Base-by-base conservation (phyloP, 2,329 filamentous ascomycete species). In the Ampelomyces quisqualis region DNA sequence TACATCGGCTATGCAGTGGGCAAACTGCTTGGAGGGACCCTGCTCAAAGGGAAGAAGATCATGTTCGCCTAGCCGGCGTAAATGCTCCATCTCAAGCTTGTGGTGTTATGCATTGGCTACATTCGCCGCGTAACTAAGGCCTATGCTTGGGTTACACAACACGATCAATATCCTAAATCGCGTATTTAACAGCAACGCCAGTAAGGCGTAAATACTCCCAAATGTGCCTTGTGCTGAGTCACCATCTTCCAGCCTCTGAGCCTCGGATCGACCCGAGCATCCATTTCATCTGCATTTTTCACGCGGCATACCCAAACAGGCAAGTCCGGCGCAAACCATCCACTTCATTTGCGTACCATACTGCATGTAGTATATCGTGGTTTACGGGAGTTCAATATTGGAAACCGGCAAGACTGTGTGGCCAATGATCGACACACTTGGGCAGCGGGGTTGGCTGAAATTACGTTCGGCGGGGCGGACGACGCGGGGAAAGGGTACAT, bases 1-100 rank as follows among this genome's bases (percentile, higher is more conserved):
- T 97, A 95, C 68, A 70, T 81, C 5, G 93, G 93, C 1, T 90
- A 87, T 67, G 75, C 81, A 1, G 52, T 88, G 9, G 90, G 90
- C 1, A 84, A 86, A 62, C 59, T 81, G 40, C 51, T 82, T 2
- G 74, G 74, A 13, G 82, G 84, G 9, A 69, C 68, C 20, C 24
- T 74, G 43, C 60, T 74, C 23, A 73, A 70, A 49, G 75, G 75
- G 5, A 67, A 61, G 51, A 73, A 64, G 57, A 69, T 75, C 38
- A 67, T 70, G 55, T 70, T 73, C 42, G 65, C 67, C 34, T 71
- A 55, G 47, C 34, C 14, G 33, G 7, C 26, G 4, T 13, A 17
- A 29, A 15, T 15, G 11, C 3, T 3, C 14, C n/a, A n/a, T 17
- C 7, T 17, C 9, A 28, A 28, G 27, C 7, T n/a, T n/a, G n/a